Evolutionary conservation across 1,139 yeast species (phyloP), one percentile per base, ranked within the genome.

Genomic region (Hyphopichia wangnamkhiaoensis): DNA sequence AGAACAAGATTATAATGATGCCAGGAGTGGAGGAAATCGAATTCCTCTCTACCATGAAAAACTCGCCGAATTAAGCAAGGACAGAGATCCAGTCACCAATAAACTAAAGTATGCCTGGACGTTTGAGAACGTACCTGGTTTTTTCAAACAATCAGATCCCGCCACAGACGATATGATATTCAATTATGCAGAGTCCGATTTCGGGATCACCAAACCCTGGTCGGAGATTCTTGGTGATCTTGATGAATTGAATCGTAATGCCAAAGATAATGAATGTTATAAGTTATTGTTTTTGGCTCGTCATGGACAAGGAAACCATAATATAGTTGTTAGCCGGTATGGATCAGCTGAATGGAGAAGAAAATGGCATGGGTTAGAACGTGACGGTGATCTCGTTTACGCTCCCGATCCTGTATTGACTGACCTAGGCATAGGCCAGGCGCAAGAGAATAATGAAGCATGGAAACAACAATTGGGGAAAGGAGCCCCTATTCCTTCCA

Each of bases 221-320:
- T 49, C 54, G 1, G 67, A 68, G n/a, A 59, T 80, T 15, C 43
- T 61, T 6, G 34, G 39, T 0, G 63, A 70, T 17, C 45, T 82
- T 17, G 45, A 56, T 1, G 41, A 54, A 8, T 61, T 81, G 50
- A 79, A 80, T 46, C 47, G 45, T 2, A 34, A 49, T 1, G 65
- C 74, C 6, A 53, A 49, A 0, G 49, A 49, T 1, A 66, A 75
- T 41, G 79, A 63, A 32, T 53, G 54, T 24, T 81, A 83, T 57
- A 84, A 84, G 54, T 56, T 84, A 35, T 49, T 84, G 16, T 76
- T 80, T 39, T 66, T 82, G 37, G 90, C 88, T 2, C 72, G 94
- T 49, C 94, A 86, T 50, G 95, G 94, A 6, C 88, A 86, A 58
- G 95, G 95, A 0, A 80, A 68, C 58, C 94, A 86, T 55, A 86